Base-by-base conservation (phyloP, 148 eudicot genomes). In the Drosera capensis region DNA sequence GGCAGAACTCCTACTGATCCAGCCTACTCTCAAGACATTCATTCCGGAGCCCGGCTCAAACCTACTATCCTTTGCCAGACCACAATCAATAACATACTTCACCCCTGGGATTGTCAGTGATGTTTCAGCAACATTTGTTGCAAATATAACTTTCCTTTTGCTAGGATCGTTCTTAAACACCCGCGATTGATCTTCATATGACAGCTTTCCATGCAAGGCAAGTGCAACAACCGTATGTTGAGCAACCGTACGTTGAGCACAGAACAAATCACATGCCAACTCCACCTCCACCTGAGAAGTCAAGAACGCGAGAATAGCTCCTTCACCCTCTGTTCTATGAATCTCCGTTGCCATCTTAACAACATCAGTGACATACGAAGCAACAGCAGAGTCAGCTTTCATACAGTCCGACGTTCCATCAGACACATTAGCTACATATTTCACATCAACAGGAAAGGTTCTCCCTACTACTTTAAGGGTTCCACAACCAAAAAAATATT, bases 121-220 rank as follows among this genome's bases (percentile, higher is more conserved):
- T 51, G 97, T 90, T 65, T 90, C 97, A 22, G 97, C 97, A 46
- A 90, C 59, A 67, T 90, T 90, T n/a, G 97, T 90, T 6, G 95
- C 57, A 47, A 90, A 84, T 57, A 90, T 84, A 26, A 90, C 73
- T 68, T 90, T 90, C 51, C 95, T 73, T 65, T 64, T 80, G 5
- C 74, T 72, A 3, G 79, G 74, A 49, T 69, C 71, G 43, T 72
- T 59, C 30, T 54, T 57, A 63, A 84, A 90, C n/a, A 84, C 77
- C 18, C 63, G 72, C 5, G 38, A 60, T 51, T 90, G 99, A 47
- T 84, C 95, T 36, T 76, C 94, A 47, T 48, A 40, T 29, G 93
- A 71, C 54, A 90, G 78, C 42, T 78, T 90, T 28, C 99, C 99
- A 65, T 90, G 95, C 45, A 90, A 78, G 51, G 95, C 66, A 42